Evolutionary conservation across 768 basidiomycete genomes (phyloP).

Genomic region (Trametes cubensis): DNA sequence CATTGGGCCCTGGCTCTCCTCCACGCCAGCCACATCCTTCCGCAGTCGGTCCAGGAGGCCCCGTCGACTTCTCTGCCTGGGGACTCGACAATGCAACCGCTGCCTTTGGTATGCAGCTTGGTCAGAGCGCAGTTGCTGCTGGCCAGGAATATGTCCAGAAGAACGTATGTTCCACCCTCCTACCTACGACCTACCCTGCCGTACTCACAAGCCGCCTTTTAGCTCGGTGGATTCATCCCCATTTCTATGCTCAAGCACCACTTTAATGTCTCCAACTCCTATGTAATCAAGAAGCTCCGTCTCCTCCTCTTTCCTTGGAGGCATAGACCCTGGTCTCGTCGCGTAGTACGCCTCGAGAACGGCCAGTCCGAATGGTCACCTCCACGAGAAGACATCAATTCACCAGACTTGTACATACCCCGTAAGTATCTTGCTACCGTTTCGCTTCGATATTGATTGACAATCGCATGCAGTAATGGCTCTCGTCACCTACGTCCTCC

Average conservation of each 20-base stretch:
- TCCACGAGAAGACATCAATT: constrained; percentile 93
- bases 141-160: constrained; percentile 96
- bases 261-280: constrained; percentile 96
- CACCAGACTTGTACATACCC: constrained; percentile 96
- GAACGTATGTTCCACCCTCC: constrained; percentile 60
- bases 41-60: constrained; percentile 39
- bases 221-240: constrained; percentile 85
- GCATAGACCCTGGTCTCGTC: constrained; percentile 85
- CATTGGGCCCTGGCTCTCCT: constrained; percentile 27
- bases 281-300: constrained; percentile 87
- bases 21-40: constrained; percentile 39
- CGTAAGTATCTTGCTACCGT: constrained; percentile 47
- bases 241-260: constrained; percentile 79
- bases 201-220: neutral
- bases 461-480: constrained; percentile 73
- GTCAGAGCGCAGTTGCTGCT: constrained; percentile 86
- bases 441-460: neutral
- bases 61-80: constrained; percentile 68
- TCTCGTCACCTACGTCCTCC: constrained; percentile 90
- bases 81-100: constrained; percentile 92
- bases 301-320: constrained; percentile 95
- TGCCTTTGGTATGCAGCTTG: constrained; percentile 95
- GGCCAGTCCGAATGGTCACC: constrained; percentile 77
- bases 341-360: constrained; percentile 64
- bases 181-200: neutral